Percentiles rank a stretch among this genome's conserved stretches.
phyloP scores from a whole-genome alignment of 495 filamentous ascomycete genomes.

The Tuber umbilicatum region DNA sequence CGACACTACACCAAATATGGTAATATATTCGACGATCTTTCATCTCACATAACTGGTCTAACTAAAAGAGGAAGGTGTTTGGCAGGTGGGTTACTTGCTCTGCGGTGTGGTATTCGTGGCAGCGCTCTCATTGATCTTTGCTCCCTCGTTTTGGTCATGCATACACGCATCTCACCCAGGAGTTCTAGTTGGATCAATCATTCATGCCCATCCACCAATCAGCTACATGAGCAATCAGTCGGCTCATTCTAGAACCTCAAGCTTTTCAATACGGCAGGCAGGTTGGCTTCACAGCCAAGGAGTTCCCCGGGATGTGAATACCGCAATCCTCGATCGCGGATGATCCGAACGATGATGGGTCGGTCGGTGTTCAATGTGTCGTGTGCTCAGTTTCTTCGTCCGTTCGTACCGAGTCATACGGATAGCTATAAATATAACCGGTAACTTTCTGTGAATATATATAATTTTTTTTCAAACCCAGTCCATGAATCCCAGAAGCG shows the following conservation, averaged over 20 bases:
- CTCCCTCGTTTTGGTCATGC: background rate
- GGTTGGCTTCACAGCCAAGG: background rate
- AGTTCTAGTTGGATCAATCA: background rate
- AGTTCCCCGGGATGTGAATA: background rate
- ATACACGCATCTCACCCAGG: background rate
- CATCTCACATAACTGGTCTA: too few species aligned
- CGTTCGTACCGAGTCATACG: background rate
- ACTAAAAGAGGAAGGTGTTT: too few species aligned
- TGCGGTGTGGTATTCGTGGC: background rate
- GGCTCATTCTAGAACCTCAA: background rate
- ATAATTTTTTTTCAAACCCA: background rate
- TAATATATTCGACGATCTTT: too few species aligned
- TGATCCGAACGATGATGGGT: background rate
- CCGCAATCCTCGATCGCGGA: background rate
- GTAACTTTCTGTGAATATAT: background rate
- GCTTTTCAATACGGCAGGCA: background rate
- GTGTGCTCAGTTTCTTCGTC: background rate
- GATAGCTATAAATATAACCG: background rate
- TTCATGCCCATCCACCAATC: background rate
- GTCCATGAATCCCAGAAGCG: background rate
- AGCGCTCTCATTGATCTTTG: background rate
- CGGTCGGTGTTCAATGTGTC: background rate
- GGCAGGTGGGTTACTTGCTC: too few species aligned
- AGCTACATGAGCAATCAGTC: background rate
- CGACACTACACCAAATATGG: too few species aligned